phyloP scores from a whole-genome alignment of 164 flowering plant species.

The Dillenia turbinata region DNA sequence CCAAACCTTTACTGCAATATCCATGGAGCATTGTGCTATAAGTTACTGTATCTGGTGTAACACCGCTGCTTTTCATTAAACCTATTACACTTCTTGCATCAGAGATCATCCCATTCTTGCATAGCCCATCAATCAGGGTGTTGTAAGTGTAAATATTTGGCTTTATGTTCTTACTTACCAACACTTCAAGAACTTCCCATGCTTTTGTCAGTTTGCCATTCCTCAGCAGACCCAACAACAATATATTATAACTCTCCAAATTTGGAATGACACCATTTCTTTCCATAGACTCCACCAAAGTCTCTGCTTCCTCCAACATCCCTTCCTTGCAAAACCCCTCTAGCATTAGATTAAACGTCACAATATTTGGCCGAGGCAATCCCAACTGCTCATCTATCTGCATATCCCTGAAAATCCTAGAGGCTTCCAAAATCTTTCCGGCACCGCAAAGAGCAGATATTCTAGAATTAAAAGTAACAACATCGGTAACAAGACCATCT shows the following conservation, averaged over 20 bases:
- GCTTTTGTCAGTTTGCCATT: conserved; percentile 63
- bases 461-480: conserved; percentile 88
- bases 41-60: conserved; percentile 67
- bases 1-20: conserved; percentile 62
- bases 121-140: conserved; percentile 73
- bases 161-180: conserved; percentile 51
- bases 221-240: conserved; percentile 73
- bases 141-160: conserved; percentile 68
- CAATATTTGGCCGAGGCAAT: conserved; percentile 64
- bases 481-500: conserved; percentile 61
- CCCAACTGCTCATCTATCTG: conserved; percentile 54
- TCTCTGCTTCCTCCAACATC: conserved; percentile 69
- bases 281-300: conserved; percentile 59
- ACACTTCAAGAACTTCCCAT: conserved; percentile 56
- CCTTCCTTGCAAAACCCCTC: conserved; percentile 68
- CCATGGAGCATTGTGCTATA: conserved; percentile 73
- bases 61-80: conserved; percentile 51
- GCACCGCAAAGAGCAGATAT: conserved; percentile 74
- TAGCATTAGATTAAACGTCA: conserved; percentile 72
- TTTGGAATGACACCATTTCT: conserved; percentile 28
- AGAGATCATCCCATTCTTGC: conserved; percentile 67
- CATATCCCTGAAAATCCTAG: conserved; percentile 83
- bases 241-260: conserved; percentile 69
- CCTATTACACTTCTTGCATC: conserved; percentile 67
- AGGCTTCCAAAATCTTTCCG: conserved; percentile 78